These are phyloP conservation scores for Raphanus raphanistrum DNA, from an alignment of 345 rosid species.

Conservation along the genomic window DNA sequence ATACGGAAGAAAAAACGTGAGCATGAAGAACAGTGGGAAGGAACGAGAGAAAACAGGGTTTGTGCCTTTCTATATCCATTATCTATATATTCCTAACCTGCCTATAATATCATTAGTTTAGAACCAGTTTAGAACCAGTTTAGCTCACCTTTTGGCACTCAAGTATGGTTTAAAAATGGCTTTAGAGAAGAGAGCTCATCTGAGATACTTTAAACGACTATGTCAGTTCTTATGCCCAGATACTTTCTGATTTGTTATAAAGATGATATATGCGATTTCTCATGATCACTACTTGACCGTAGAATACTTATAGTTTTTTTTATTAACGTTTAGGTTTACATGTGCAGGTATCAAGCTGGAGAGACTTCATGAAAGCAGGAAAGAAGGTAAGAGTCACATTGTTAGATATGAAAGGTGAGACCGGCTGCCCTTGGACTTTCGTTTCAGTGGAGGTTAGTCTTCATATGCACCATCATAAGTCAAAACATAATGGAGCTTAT, in stretches of 20 bases:
- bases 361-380: conserved; percentile 87
- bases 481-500: not conserved
- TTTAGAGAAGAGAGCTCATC: not conserved
- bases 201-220: not conserved
- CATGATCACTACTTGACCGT: not conserved
- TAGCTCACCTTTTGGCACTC: not conserved
- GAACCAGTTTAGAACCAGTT: not conserved
- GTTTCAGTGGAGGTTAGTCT: conserved; percentile 65
- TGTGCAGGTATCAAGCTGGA: conserved; percentile 90
- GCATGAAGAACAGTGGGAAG: conserved; percentile 99
- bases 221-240: not conserved
- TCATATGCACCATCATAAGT: not conserved
- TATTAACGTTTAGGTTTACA: conserved; percentile 12
- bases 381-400: conserved; percentile 59
- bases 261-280: conserved; percentile 4
- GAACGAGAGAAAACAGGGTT: conserved; percentile 93
- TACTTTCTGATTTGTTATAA: not conserved
- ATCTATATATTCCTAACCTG: no score
- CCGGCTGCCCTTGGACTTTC: conserved; percentile 92
- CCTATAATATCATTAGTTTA: not conserved
- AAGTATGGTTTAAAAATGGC: not conserved
- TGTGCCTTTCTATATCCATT: conserved; percentile 18
- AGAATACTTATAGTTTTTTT: not conserved
- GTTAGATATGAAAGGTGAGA: no score
- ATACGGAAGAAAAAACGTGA: conserved; percentile 97